Conservation (phyloP, 345 rosid species). For the Corymbia maculata region DNA sequence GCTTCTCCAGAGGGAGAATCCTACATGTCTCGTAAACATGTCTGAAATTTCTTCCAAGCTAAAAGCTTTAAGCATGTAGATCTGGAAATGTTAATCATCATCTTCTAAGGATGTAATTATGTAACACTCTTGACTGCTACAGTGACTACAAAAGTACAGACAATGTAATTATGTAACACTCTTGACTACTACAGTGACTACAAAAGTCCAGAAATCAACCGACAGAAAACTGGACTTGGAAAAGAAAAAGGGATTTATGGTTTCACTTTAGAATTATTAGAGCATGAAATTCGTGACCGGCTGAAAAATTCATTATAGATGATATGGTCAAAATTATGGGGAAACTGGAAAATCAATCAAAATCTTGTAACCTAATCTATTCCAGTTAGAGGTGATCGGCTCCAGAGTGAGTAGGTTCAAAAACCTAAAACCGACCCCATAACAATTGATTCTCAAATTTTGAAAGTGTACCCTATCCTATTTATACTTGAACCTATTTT, state of each 20-base stretch:
- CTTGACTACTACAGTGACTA: background rate
- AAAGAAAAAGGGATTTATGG: background rate
- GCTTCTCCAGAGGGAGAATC: conserved; percentile 37
- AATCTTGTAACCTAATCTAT: background rate
- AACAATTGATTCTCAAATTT: too few relatives aligned
- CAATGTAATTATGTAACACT: background rate
- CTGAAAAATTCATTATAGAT: background rate
- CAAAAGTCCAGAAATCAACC: background rate
- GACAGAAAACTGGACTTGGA: background rate
- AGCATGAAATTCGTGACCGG: background rate
- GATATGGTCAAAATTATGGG: background rate
- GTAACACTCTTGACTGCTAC: background rate
- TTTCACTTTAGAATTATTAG: background rate
- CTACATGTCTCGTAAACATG: conserved; percentile 10
- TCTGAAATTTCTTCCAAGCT: conserved; percentile 6
- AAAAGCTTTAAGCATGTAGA: background rate
- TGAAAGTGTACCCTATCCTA: too few relatives aligned
- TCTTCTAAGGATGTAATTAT: background rate
- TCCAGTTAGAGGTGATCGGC: background rate
- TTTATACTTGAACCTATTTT: too few relatives aligned
- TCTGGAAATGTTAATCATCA: background rate
- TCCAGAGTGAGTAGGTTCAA: too few relatives aligned
- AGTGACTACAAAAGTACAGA: background rate
- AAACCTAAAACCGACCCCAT: too few relatives aligned
- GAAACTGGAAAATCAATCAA: background rate